Base-by-base conservation (phyloP, 495 filamentous ascomycete genomes). In the Xylaria nigripes region DNA sequence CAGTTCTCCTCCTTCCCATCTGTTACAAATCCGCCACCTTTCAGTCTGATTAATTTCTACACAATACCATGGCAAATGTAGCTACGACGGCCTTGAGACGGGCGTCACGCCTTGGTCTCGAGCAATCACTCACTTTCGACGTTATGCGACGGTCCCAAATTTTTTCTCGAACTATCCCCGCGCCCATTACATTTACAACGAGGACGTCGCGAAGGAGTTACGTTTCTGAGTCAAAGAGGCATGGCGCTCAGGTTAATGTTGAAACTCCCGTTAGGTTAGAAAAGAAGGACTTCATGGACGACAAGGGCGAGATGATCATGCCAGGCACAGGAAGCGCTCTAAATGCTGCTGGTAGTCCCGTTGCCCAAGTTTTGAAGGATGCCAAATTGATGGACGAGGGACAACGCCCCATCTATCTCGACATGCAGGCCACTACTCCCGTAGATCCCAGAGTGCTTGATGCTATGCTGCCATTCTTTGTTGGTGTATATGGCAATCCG, bases 371-470 rank as follows among this genome's bases (percentile, higher is more conserved):
- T 44, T 79, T 99, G 43, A 94, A 93, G 70, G 86, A 95, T 65
- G 94, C 90, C 2, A 89, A 87, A 24, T 76, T 95, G 51, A 87
- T 97, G 86, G 93, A 96, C 64, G 83, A 95, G 72, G 93, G 94
- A 57, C 83, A 87, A 48, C 81, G 93, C 30, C 93, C 93, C 15
- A 96, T 98, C 61, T 98, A 97, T 63, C 85, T 98, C 36, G 93
- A 98, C 65, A 95, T 95, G 88, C 93, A 99, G 73, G 92, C 93
- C 15, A 98, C 93, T 3, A 97, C 94, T n/a, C 93, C 93, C 9
- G 80, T 89, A 7, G 93, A 98, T 61, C 93, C 93, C 38, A 81
- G 93, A 48, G 93, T 97, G 34, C 77, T 98, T 10, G 93, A 98
- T 64, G 88, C 90, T 44, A 98, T 98, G 93, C 79, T 98, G 19